Base-by-base conservation (phyloP, 768 basidiomycete species). In the Termitomyces sp. region DNA sequence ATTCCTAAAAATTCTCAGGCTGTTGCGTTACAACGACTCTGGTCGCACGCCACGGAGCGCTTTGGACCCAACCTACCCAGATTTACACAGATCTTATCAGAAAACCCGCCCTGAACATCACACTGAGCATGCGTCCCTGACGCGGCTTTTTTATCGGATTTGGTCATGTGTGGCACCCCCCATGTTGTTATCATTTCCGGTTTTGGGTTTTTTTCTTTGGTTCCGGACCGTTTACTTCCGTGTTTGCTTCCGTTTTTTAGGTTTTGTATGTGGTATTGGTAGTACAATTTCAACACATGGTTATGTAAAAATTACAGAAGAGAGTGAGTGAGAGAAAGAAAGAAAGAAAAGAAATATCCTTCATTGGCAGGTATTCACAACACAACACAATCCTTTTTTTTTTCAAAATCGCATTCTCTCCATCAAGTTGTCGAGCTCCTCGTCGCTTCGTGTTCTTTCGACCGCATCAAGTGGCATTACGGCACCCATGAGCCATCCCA, bases 381-480 rank as follows among this genome's bases (percentile, higher is more conserved):
- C 32, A 36, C 35, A 36, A 35, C 65, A 65, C 56, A 69, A 54
- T 55, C 65, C 66, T 52, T 63, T 14, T 38, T 38, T 18, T 41
- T 20, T 16, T 52, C 52, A 71, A 54, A 70, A 59, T 52, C 66
- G 65, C 57, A 71, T 56, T 53, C 63, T 67, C 51, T 63, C 66
- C 66, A 72, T 72, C 62, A 74, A 57, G n/a, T 71, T 66, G 40
- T 69, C 68, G 14, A 76, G 64, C 43, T 67, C 66, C 46, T 68
- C 62, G 50, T 71, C 68, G 50, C 66, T 65, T 20, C 59, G 58
- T 26, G 69, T 60, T 61, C 64, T 65, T 50, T 50, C 63, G 20
- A 71, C 61, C 28, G 71, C 70, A 48, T 76, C 74, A 22, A 78
- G 71, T 38, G 77, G 77, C 75, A 78, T 75, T 9, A 76, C 72